Evolutionary conservation across 805 yeast genomes (phyloP), one percentile per base, ranked within the genome.

Genomic region (Candida vartiovaarae): DNA sequence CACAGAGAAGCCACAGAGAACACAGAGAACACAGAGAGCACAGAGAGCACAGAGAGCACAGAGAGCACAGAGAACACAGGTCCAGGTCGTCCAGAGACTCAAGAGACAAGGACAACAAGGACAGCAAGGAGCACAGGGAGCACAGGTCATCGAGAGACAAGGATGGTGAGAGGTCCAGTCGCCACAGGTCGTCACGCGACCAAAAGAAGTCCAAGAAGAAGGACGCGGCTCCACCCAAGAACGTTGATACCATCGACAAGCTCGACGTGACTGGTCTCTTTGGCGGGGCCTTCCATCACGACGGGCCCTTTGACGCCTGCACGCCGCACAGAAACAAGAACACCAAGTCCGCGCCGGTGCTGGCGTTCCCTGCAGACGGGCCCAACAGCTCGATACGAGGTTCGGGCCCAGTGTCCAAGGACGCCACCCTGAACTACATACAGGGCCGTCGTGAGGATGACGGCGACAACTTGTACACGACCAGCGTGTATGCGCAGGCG

Each of bases 291-390:
- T 93, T 93, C 74, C 99, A 93, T 64, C 98, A 93, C 64, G 99
- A 93, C 66, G 99, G 99, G 9, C 99, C 99, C 11, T 93, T 93
- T 62, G 99, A 93, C 62, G 99, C 99, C 1, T 91, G 98, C 64
- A 85, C 95, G 3, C 98, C 99, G 6, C 96, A 87, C 63, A 80
- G 98, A 62, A 93, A 93, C 65, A 85, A 84, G 66, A 72, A 77
- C 51, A 69, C 72, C 20, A 74, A 70, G 58, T 80, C 78, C 38
- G 95, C 97, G 0, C 99, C 99, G 4, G 96, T 93, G 11, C 70
- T 79, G 68, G 99, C 99, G 1, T 93, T 91, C 73, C 96, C 97
- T 0, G 85, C 75, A 6, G 95, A 91, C 65, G 97, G 98, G 0
- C 96, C 98, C 50, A 93, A 93, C 65, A 84, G 78, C 57, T 75